phyloP scores from a whole-genome alignment of 768 basidiomycete species.

The Tylopilus cervinicoccineus region DNA sequence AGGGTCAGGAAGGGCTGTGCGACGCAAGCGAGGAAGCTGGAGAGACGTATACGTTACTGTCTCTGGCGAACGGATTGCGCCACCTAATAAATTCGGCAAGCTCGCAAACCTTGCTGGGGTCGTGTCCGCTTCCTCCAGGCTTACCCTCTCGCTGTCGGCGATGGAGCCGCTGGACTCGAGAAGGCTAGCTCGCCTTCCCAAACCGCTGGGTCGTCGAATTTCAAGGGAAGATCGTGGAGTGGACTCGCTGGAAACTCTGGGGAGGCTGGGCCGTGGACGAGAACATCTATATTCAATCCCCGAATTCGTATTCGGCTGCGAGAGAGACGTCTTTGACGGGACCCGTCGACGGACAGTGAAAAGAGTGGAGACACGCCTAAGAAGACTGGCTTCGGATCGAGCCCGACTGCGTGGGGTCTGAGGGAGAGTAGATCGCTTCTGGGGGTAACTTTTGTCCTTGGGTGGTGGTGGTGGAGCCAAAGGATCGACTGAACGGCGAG shows the following conservation, averaged over 20 bases:
- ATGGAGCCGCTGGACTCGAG: slow-evolving; percentile 16
- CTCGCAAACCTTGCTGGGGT: slow-evolving; percentile 9
- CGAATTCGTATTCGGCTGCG: slow-evolving; percentile 1
- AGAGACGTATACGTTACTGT: neutral
- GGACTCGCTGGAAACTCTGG: slow-evolving; percentile 23
- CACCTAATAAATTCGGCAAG: slow-evolving; percentile 20
- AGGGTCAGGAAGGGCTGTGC: slow-evolving; percentile 13
- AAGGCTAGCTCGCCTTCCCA: slow-evolving; percentile 29
- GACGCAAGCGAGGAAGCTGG: neutral
- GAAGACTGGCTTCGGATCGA: slow-evolving; percentile 24
- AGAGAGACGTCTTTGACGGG: slow-evolving; percentile 10
- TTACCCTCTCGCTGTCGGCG: slow-evolving; percentile 4
- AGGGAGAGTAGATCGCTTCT: neutral
- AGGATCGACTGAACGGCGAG: slow-evolving; percentile 28
- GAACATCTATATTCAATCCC: slow-evolving; percentile 20
- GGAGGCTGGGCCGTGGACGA: slow-evolving; percentile 7
- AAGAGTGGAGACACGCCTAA: slow-evolving; percentile 28
- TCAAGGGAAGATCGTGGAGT: slow-evolving; percentile 26
- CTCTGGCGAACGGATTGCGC: slow-evolving; percentile 4
- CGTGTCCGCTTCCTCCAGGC: neutral
- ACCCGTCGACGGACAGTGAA: slow-evolving; percentile 23
- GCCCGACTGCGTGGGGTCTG: slow-evolving; percentile 18
- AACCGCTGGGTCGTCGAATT: slow-evolving; percentile 30
- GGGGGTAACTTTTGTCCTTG: slow-evolving; percentile 3
- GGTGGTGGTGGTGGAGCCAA: neutral